Conservation (phyloP, 2,329 filamentous ascomycete genomes). For the Diaporthe longicolla region DNA sequence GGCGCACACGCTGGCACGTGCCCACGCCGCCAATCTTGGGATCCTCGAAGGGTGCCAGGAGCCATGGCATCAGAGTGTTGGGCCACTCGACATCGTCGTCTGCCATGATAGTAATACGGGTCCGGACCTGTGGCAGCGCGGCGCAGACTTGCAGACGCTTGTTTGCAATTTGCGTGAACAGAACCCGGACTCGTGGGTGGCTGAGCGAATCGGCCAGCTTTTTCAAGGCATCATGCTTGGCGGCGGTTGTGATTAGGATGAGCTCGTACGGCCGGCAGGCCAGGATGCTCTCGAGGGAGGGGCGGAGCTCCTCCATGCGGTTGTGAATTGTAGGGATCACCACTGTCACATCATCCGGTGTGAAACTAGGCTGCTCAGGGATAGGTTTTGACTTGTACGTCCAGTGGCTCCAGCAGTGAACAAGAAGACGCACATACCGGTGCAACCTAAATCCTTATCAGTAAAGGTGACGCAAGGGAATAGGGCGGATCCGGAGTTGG, state of each 20-base stretch:
- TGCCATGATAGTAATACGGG: slow-evolving; percentile 89
- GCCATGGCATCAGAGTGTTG: slow-evolving; percentile 86
- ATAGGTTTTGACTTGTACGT: slow-evolving; percentile 87
- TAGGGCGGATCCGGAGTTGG: background rate
- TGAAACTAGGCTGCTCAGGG: slow-evolving; percentile 84
- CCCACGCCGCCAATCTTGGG: slow-evolving; percentile 88
- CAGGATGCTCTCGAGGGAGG: slow-evolving; percentile 84
- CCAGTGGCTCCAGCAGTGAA: slow-evolving; percentile 90
- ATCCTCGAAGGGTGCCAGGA: slow-evolving; percentile 92
- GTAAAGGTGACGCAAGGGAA: background rate
- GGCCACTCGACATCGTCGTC: slow-evolving; percentile 98
- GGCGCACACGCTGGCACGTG: slow-evolving; percentile 88
- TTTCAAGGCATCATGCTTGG: slow-evolving; percentile 79
- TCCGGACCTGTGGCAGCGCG: slow-evolving; percentile 87
- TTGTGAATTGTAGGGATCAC: slow-evolving; percentile 95
- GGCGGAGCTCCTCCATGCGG: slow-evolving; percentile 84
- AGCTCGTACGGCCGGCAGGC: slow-evolving; percentile 79
- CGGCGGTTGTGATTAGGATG: slow-evolving; percentile 88
- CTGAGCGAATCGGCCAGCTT: slow-evolving; percentile 74
- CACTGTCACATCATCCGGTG: slow-evolving; percentile 88
- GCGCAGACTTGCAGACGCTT: slow-evolving; percentile 95
- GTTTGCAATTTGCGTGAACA: slow-evolving; percentile 88
- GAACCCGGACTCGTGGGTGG: slow-evolving; percentile 76
- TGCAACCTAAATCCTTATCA: slow-evolving; percentile 74
- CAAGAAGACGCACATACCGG: slow-evolving; percentile 87